A percentile compares a stretch with the other conserved stretches of the same genome.
Evolutionary conservation across 768 basidiomycete genomes (phyloP).

Genomic region (Mycena capillaripes): DNA sequence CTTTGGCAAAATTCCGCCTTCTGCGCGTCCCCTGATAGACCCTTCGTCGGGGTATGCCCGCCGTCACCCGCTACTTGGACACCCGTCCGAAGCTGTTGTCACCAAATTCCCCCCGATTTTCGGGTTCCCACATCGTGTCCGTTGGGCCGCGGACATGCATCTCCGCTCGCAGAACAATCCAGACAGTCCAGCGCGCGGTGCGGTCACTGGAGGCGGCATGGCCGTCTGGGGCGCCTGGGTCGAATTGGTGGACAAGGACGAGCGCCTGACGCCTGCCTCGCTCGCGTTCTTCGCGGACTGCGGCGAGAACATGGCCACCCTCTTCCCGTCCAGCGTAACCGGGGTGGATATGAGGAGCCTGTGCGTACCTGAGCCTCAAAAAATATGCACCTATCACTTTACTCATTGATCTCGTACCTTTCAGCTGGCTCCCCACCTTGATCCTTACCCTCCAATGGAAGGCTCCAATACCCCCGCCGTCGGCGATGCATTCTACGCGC

Average conservation of each 20-base stretch:
- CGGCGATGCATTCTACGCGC: slow-evolving; percentile 21
- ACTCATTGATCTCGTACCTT: neutral
- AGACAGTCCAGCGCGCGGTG: slow-evolving; percentile 53
- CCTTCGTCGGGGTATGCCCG: slow-evolving; percentile 66
- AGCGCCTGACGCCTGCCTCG: slow-evolving; percentile 60
- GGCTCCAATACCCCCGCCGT: slow-evolving; percentile 40
- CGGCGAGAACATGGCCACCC: slow-evolving; percentile 56
- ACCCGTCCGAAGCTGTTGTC: slow-evolving; percentile 67
- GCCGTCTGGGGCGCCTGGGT: slow-evolving; percentile 74
- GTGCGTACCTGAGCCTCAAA: slow-evolving; percentile 7
- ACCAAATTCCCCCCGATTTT: slow-evolving; percentile 41
- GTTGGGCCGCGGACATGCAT: slow-evolving; percentile 61
- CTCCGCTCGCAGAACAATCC: slow-evolving; percentile 53
- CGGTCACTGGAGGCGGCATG: slow-evolving; percentile 64
- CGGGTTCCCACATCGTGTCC: slow-evolving; percentile 48
- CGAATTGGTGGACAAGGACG: slow-evolving; percentile 56
- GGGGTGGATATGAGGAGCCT: slow-evolving; percentile 43
- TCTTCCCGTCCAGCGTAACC: slow-evolving; percentile 61
- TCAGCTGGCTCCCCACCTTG: slow-evolving; percentile 75
- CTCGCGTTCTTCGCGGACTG: slow-evolving; percentile 73
- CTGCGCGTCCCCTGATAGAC: slow-evolving; percentile 53
- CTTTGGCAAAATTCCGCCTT: slow-evolving; percentile 60
- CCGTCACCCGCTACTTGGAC: slow-evolving; percentile 65
- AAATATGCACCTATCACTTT: neutral
- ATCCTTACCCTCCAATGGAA: slow-evolving; percentile 75